Base-by-base conservation (phyloP, 2,329 filamentous ascomycete genomes). In the Domatiomyces catenatus region DNA sequence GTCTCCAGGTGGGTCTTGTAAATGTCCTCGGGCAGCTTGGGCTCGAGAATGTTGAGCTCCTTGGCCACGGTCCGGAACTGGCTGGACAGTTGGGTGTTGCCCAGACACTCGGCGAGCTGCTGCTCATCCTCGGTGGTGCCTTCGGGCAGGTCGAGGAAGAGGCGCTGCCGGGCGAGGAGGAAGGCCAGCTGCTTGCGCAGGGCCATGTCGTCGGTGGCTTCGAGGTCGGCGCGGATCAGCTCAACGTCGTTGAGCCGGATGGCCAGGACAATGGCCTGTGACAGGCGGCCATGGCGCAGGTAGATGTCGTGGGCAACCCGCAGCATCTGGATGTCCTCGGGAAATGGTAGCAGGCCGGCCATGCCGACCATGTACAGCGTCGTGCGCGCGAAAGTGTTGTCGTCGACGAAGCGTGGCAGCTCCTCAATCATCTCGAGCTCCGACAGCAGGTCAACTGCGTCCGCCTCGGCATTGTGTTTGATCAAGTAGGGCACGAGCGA, bases 1-100 rank as follows among this genome's bases (percentile, higher is more conserved):
- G 86, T 96, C 70, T 98, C 92, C 4, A 98, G 77, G 68, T 98
- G 92, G 63, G 88, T 94, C 74, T 98, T 98, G 77, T 98, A 98
- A 61, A 98, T 98, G 62, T 98, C 93, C 65, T 98, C 92, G 0
- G 90, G 93, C 44, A 86, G 86, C 73, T 95, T 96, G 36, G 92
- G 92, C 56, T 98, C 92, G 43, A 96, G 74, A 48, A 98, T 90
- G 67, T 98, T 96, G 49, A 98, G 76, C 66, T 98, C 92, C 69
- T 95, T 95, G 52, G 83, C 93, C 28, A 98, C 74, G 4, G 84
- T 80, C 69, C 94, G 94, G 76, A 94, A 98, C 68, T 96, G 84
- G 56, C 93, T 86, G 1, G 89, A 82, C 51, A 98, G 71, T 62
- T 84, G 86, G 17, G 84, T 80, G 68, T 96, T 98, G 66, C 86